phyloP scores from a whole-genome alignment of 129 eudicot genomes.

The Flaveria linearis region DNA sequence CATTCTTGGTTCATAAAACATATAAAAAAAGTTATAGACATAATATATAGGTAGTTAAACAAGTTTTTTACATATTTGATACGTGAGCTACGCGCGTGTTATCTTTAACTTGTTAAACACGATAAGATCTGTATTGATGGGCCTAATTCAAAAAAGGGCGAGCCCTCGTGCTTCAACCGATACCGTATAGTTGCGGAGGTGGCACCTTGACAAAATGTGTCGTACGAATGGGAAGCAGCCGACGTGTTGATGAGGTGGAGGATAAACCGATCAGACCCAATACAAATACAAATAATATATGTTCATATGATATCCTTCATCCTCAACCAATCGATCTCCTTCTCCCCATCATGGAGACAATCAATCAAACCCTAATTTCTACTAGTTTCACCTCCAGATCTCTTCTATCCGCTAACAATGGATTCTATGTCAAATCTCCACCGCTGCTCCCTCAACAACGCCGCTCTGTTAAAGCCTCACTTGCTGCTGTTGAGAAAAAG shows the following conservation, averaged over 20 bases:
- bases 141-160: no score
- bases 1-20: no score
- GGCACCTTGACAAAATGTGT: background rate
- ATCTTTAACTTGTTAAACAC: no score
- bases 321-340: background rate
- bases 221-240: background rate
- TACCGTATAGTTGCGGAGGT: background rate
- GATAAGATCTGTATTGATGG: no score
- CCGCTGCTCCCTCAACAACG: background rate
- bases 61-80: no score
- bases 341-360: background rate
- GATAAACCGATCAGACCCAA: constrained; percentile 1
- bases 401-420: background rate
- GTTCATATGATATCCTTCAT: background rate
- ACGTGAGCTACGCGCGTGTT: no score
- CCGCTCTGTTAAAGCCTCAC: background rate
- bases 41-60: no score
- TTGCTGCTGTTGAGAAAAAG: constrained; percentile 5
- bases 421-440: background rate
- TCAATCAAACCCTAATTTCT: constrained; percentile 4
- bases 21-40: no score
- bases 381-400: constrained; percentile 2
- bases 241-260: constrained; percentile 10
- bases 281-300: background rate
- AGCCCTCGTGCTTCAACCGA: no score